Evolutionary conservation across 441 rosid genomes (phyloP), one percentile per base, ranked within the genome.

Genomic region (Flueggea neowawraea): DNA sequence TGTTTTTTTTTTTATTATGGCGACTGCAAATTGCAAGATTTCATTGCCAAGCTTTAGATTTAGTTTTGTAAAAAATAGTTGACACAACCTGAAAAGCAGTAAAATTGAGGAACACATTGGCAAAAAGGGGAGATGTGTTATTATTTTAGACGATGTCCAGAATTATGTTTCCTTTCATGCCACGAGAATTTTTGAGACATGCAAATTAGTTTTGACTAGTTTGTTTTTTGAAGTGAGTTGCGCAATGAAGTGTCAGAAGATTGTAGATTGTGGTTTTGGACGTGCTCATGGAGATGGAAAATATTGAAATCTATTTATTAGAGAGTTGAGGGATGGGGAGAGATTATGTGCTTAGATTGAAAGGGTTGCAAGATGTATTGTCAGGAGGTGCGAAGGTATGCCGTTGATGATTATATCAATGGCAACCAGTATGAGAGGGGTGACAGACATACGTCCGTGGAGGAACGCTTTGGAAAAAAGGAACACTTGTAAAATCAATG

Each of bases 71-170:
- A n/a, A n/a, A n/a, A n/a, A n/a, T n/a, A n/a, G n/a, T n/a, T n/a
- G n/a, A n/a, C n/a, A n/a, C n/a, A n/a, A n/a, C n/a, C n/a, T n/a
- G n/a, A n/a, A n/a, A n/a, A n/a, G n/a, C n/a, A n/a, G n/a, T n/a
- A n/a, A n/a, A n/a, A n/a, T n/a, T n/a, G n/a, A n/a, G n/a, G n/a
- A n/a, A n/a, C n/a, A n/a, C n/a, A n/a, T n/a, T n/a, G n/a, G n/a
- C n/a, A n/a, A n/a, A n/a, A n/a, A n/a, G n/a, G n/a, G n/a, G n/a
- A n/a, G n/a, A n/a, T n/a, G n/a, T n/a, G n/a, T n/a, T n/a, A n/a
- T n/a, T n/a, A n/a, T n/a, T n/a, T 31, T 73, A 13, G 73, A 73
- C 65, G 64, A 73, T 53, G 12, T 64, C 55, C 59, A 64, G 61
- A 6, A 39, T n/a, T n/a, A n/a, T n/a, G n/a, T n/a, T 1, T 2